These are phyloP conservation scores for Hydnomerulius pinastri DNA, from an alignment of 768 basidiomycete genomes.

Conservation along the genomic window DNA sequence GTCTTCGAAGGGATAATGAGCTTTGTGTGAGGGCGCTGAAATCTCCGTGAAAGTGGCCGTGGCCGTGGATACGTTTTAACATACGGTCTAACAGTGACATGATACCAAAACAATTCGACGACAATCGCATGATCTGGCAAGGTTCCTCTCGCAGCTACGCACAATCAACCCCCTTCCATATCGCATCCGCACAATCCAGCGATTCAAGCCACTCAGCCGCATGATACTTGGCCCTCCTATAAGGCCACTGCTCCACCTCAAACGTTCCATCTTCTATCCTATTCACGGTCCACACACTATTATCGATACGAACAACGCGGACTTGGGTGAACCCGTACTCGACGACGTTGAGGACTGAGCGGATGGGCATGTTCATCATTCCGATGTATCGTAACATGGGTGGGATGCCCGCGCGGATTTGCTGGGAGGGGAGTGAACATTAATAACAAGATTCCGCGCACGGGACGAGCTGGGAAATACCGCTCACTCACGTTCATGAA, in stretches of 20 bases:
- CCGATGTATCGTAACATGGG: conserved; percentile 54
- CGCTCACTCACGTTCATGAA: conserved; percentile 49
- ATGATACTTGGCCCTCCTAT: conserved; percentile 51
- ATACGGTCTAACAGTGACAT: too few species aligned
- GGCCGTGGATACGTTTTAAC: too few species aligned
- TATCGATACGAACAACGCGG: conserved; percentile 54
- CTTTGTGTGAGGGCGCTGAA: too few species aligned
- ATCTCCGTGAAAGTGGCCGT: too few species aligned
- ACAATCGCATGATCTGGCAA: too few species aligned
- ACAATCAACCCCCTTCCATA: conserved; percentile 27
- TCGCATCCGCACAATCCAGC: conserved; percentile 61
- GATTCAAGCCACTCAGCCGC: conserved; percentile 66
- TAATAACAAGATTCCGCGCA: background rate
- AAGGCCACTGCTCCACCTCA: conserved; percentile 59
- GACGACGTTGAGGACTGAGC: conserved; percentile 43
- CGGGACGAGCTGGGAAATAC: too few species aligned
- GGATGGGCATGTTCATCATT: conserved; percentile 49
- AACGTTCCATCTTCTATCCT: conserved; percentile 31
- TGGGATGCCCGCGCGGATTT: conserved; percentile 61
- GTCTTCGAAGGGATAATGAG: too few species aligned
- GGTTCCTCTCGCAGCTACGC: background rate
- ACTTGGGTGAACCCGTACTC: conserved; percentile 66
- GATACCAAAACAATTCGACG: too few species aligned
- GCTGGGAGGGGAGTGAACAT: conserved; percentile 36
- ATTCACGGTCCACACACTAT: conserved; percentile 56